phyloP scores from a whole-genome alignment of 768 basidiomycete species.

The Leccinum rimulosum region DNA sequence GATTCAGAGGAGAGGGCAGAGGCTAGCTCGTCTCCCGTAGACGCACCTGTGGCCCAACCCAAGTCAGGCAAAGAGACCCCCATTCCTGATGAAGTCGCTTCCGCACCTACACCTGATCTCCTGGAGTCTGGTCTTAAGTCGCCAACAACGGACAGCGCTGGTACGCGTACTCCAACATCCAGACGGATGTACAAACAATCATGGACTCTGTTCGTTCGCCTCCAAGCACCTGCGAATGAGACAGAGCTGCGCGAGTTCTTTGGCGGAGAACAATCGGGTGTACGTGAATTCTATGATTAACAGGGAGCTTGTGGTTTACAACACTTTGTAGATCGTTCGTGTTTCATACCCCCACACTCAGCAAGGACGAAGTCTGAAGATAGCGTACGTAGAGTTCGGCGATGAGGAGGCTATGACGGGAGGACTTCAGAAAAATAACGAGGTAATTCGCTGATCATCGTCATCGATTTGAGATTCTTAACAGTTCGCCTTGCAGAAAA shows the following conservation, averaged over 20 bases:
- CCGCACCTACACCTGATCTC: slow-evolving; percentile 27
- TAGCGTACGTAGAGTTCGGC: slow-evolving; percentile 88
- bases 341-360: slow-evolving; percentile 55
- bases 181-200: slow-evolving; percentile 65
- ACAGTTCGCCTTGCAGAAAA: slow-evolving; percentile 45
- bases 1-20: slow-evolving; percentile 37
- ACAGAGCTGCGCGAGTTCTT: slow-evolving; percentile 74
- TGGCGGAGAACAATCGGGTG: slow-evolving; percentile 64
- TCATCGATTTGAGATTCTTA: slow-evolving; percentile 1
- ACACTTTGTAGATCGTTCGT: slow-evolving; percentile 54
- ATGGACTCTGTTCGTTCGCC: slow-evolving; percentile 83
- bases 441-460: slow-evolving; percentile 43
- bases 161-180: slow-evolving; percentile 70
- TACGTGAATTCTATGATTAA: slow-evolving; percentile 35
- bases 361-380: slow-evolving; percentile 48
- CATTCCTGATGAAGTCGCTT: slow-evolving; percentile 23
- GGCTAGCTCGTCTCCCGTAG: slow-evolving; percentile 25
- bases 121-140: slow-evolving; percentile 45
- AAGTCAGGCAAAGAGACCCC: slow-evolving; percentile 44
- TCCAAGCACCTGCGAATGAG: slow-evolving; percentile 54
- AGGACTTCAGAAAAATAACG: slow-evolving; percentile 71
- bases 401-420: slow-evolving; percentile 84
- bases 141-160: slow-evolving; percentile 56
- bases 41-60: slow-evolving; percentile 18
- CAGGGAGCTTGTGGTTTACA: neutral